Evolutionary conservation across 2,329 filamentous ascomycete genomes (phyloP).

Genomic region (Botrytis paeoniae): DNA sequence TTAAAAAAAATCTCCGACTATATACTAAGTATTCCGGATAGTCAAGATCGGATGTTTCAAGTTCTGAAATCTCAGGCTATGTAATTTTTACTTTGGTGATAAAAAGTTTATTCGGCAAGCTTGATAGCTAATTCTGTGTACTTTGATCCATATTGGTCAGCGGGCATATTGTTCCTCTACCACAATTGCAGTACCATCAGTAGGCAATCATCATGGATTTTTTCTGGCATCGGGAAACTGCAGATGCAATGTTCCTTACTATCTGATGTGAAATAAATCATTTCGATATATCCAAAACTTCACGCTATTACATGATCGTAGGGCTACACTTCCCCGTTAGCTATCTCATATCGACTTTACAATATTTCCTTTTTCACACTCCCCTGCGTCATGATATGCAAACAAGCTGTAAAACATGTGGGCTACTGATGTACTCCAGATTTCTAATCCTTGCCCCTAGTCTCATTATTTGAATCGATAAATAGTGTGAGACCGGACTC

Average conservation of each 20-base stretch:
- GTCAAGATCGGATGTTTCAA: neutral
- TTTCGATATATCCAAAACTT: neutral
- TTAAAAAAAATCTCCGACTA: neutral
- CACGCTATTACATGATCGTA: neutral
- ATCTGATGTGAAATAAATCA: neutral
- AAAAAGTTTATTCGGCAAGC: neutral
- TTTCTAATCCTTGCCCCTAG: neutral
- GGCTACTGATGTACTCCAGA: neutral
- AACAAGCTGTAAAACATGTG: neutral
- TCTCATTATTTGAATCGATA: neutral
- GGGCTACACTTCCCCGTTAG: neutral
- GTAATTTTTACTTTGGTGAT: neutral
- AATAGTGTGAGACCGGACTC: neutral
- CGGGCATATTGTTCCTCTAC: neutral
- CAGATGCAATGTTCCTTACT: neutral
- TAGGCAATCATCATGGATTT: neutral
- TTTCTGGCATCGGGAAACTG: neutral
- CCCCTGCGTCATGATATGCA: neutral
- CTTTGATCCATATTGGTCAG: neutral
- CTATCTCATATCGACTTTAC: neutral
- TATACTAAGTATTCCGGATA: neutral
- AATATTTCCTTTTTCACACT: neutral
- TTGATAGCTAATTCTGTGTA: neutral
- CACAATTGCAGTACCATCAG: neutral
- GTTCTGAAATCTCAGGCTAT: neutral